A percentile compares a stretch with the other conserved stretches of the same genome.
Conservation (phyloP, 2,329 filamentous ascomycete genomes). For the Pestalotiopsis sp. region DNA sequence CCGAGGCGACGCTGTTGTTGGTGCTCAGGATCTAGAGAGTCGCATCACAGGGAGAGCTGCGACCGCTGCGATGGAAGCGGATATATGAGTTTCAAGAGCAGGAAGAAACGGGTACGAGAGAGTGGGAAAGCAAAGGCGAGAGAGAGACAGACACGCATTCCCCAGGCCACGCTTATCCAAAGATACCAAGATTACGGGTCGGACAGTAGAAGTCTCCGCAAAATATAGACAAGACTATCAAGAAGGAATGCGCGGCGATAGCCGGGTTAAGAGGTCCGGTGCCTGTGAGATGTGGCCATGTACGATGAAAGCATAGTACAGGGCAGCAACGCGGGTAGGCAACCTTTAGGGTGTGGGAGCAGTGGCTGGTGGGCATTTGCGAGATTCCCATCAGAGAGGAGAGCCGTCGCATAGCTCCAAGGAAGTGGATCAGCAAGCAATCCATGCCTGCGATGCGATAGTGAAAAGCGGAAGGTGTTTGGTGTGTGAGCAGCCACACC, state of each 20-base stretch:
- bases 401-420: neutral
- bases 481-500: neutral
- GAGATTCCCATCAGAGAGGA: slow-evolving; percentile 7
- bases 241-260: neutral
- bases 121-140: neutral
- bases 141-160: neutral
- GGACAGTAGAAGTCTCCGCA: slow-evolving; percentile 7
- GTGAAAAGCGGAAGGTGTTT: slow-evolving; percentile 7
- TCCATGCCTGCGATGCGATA: neutral
- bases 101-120: neutral
- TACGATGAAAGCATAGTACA: neutral
- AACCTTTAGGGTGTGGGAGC: neutral
- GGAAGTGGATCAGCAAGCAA: neutral
- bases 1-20: neutral
- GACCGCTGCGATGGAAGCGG: neutral
- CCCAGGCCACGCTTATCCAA: neutral
- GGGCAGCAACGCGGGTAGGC: neutral
- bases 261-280: neutral
- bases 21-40: neutral
- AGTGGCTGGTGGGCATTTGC: slow-evolving; percentile 1
- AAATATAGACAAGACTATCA: slow-evolving; percentile 1
- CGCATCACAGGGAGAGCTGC: neutral
- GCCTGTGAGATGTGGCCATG: neutral
- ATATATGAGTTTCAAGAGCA: neutral
- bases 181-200: neutral